Evolutionary conservation across 2,329 filamentous ascomycete genomes (phyloP), one percentile per base, ranked within the genome.

Genomic region (Allantophomopsis cytisporea): DNA sequence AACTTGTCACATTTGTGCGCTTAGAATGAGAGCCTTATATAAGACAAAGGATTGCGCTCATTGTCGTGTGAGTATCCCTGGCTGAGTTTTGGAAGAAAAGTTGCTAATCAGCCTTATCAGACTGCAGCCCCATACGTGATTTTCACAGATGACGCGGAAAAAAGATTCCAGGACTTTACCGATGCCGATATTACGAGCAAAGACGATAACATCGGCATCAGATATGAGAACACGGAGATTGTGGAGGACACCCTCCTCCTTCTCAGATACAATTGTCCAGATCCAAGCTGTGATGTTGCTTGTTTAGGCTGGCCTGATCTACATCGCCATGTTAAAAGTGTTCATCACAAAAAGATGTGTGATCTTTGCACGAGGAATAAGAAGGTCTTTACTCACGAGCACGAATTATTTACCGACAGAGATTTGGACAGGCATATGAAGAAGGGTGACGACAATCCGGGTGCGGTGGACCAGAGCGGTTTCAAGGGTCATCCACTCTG

Each of bases 381-480:
- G 63, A 95, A 94, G 55, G 87, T 95, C 28, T 98, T 98, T 52
- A 95, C 91, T 1, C 91, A 98, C 61, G 91, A 98, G 60, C 91
- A 98, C 56, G 85, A 93, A 46, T 70, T 98, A 1, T 96, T 95
- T 58, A 81, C 83, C 1, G 72, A 77, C 45, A 73, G 79, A 46
- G 85, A 89, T 49, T 67, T 96, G 37, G 78, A 83, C 49, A 83
- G 76, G 52, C 91, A 98, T 58, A 93, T 96, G 71, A 83, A 76
- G 45, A 77, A 81, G 46, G 91, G 91, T 42, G 91, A 98, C 53
- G 85, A 96, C 56, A 81, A 81, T 47, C 88, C 89, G 4, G 89
- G 91, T 28, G 82, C 88, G 0, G 68, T 83, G 31, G 85, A 95
- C 51, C 91, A 96, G 64, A 95, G 84, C 20, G 91, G 91, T 1